A percentile compares a stretch with the other conserved stretches of the same genome.
Conservation (phyloP, 2,329 filamentous ascomycete species). For the Didymella segeticola region DNA sequence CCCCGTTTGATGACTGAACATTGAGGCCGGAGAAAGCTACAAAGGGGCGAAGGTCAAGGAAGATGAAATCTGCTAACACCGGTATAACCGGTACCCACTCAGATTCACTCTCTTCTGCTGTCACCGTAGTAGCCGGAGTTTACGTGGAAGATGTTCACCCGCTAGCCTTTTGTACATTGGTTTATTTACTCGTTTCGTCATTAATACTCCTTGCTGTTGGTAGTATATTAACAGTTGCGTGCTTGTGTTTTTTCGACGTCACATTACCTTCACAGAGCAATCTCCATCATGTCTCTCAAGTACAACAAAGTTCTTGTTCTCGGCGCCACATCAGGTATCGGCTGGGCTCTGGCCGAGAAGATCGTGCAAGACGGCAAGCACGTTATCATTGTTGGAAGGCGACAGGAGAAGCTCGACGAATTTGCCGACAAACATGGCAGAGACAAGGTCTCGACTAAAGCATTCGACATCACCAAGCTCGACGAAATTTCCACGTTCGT, state of each 20-base stretch:
- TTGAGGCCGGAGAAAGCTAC: neutral
- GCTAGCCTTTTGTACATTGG: neutral
- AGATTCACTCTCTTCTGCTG: too few relatives aligned
- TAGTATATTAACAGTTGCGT: neutral
- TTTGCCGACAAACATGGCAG: constrained; percentile 56
- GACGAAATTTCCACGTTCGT: constrained; percentile 56
- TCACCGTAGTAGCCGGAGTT: constrained; percentile 4
- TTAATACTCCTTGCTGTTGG: neutral
- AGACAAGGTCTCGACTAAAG: constrained; percentile 54
- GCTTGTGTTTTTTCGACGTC: neutral
- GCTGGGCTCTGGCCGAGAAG: constrained; percentile 58
- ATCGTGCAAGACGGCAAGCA: constrained; percentile 56
- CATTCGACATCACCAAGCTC: constrained; percentile 60
- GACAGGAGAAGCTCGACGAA: constrained; percentile 59
- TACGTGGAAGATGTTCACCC: neutral
- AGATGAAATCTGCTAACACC: neutral
- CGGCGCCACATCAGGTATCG: constrained; percentile 61
- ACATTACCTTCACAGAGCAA: neutral
- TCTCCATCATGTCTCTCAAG: constrained; percentile 50
- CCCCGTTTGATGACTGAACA: neutral
- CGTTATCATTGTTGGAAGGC: constrained; percentile 58
- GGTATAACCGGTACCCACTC: too few relatives aligned
- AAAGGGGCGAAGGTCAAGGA: neutral
- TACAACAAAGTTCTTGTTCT: constrained; percentile 63
- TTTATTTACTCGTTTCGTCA: constrained; percentile 3